Base-by-base conservation (phyloP, 345 rosid genomes). In the Salix dunnii region DNA sequence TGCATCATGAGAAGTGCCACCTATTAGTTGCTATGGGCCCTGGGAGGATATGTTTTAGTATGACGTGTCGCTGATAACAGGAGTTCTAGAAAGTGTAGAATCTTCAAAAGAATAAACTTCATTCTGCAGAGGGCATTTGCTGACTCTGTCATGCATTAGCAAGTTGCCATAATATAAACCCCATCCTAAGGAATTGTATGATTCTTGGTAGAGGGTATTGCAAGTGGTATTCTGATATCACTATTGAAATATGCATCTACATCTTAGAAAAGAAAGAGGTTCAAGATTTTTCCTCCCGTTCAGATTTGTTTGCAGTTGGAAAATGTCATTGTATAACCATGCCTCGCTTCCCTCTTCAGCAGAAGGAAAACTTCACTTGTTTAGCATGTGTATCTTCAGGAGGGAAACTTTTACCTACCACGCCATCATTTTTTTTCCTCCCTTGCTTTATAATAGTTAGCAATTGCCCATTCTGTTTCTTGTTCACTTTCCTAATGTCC, bases 401-500 rank as follows among this genome's bases (percentile, higher is more conserved):
- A 42, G 67, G 76, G 35, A 38, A 6, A 23, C 46, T 6, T 11
- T 58, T 58, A 58, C 13, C 23, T 66, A 2, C 49, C 12, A 66
- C 51, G 23, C 4, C 70, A 3, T 35, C 36, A 7, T 12, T 27
- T 66, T 78, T 64, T 23, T 1, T 3, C 38, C 31, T 25, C 27
- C 71, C 17, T 53, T 71, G 71, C 61, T 18, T 14, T 70, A 30
- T 46, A 27, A 30, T 12, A 8, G 46, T 62, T 67, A 69, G 60
- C 36, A 43, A 43, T n/a, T 3, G 25, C 28, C 28, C 13, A 31
- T 25, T 51, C 69, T 2, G 28, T 49, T 67, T 74, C 31, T 35
- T 67, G 27, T 31, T 61, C 62, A n/a, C 33, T 72, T 70, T 63
- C 70, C 60, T 25, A 20, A 58, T 11, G 20, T 70, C 73, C 67